Percentiles rank a stretch among this genome's conserved stretches.
These are phyloP conservation scores for Trichoderma atrobrunneum DNA, from an alignment of 2,329 filamentous ascomycete genomes.

Conservation along the genomic window DNA sequence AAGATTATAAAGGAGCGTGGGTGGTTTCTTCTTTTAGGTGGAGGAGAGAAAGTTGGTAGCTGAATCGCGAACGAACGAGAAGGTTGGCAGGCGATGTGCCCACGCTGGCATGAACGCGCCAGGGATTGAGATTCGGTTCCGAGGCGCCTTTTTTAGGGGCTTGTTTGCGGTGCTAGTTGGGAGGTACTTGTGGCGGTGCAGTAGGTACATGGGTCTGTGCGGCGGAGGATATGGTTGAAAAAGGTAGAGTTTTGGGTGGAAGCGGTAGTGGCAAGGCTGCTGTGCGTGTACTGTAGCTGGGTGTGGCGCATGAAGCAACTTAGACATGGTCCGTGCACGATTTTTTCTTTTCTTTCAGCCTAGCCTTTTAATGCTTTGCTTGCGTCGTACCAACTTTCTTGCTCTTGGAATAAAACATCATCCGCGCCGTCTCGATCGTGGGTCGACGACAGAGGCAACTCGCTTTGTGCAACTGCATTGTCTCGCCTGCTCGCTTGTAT, in stretches of 20 bases:
- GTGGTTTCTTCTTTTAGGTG: background rate
- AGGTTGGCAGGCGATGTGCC: background rate
- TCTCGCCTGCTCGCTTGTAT: background rate
- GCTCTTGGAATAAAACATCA: background rate
- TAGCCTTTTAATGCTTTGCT: background rate
- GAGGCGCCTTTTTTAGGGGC: background rate
- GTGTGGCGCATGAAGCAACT: slow-evolving; percentile 9
- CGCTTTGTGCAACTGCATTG: background rate
- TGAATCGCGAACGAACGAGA: slow-evolving; percentile 8
- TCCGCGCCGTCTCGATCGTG: slow-evolving; percentile 3
- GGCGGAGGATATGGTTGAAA: background rate
- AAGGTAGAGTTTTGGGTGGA: background rate
- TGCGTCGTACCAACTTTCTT: background rate
- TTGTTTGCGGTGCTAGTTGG: background rate
- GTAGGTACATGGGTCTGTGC: background rate
- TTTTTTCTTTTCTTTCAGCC: slow-evolving; percentile 28
- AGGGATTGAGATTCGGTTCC: background rate
- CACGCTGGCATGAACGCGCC: slow-evolving; percentile 21
- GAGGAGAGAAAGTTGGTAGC: background rate
- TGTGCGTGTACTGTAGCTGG: background rate
- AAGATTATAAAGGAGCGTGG: slow-evolving; percentile 17
- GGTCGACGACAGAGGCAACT: background rate
- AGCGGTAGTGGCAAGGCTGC: background rate
- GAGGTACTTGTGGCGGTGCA: background rate
- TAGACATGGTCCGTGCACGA: slow-evolving; percentile 24